Conservation (phyloP, 176 grass and related monocot species). For the Phyllostachys edulis region DNA sequence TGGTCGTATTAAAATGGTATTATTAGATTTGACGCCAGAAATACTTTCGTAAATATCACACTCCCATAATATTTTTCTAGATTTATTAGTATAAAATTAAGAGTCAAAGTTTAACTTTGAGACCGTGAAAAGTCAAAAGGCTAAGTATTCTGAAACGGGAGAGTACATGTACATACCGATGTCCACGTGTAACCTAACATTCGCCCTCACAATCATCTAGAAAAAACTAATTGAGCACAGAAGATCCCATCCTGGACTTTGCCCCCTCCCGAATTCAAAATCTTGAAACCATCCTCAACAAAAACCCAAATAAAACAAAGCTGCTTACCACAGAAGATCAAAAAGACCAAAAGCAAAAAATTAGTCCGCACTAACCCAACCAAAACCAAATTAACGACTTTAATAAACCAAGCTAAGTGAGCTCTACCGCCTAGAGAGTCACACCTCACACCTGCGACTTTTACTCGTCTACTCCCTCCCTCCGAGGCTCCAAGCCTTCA, state of each 20-base stretch:
- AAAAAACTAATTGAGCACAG: not conserved
- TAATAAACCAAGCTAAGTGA: not conserved
- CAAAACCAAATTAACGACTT: not conserved
- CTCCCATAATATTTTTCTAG: too few species aligned
- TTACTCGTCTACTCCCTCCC: not conserved
- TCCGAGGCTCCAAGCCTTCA: not conserved
- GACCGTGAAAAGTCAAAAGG: too few species aligned
- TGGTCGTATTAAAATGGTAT: too few species aligned
- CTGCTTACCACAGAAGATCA: not conserved
- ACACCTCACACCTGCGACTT: too few species aligned
- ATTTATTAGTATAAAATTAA: too few species aligned
- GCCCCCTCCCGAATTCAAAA: slow-evolving; percentile 29
- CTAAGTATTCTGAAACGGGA: too few species aligned
- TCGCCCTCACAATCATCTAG: not conserved
- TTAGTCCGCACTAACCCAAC: not conserved
- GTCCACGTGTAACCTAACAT: not conserved
- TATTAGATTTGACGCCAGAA: too few species aligned
- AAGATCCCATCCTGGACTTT: slow-evolving; percentile 11
- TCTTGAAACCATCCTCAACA: slow-evolving; percentile 25
- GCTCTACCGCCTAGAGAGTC: not conserved
- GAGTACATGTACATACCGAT: not conserved
- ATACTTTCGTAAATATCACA: too few species aligned
- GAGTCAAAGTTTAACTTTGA: too few species aligned
- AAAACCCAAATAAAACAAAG: not conserved
- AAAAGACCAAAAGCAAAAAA: not conserved